Evolutionary conservation across 176 grass and related monocot species (phyloP).

Genomic region (Alloteropsis semialata): DNA sequence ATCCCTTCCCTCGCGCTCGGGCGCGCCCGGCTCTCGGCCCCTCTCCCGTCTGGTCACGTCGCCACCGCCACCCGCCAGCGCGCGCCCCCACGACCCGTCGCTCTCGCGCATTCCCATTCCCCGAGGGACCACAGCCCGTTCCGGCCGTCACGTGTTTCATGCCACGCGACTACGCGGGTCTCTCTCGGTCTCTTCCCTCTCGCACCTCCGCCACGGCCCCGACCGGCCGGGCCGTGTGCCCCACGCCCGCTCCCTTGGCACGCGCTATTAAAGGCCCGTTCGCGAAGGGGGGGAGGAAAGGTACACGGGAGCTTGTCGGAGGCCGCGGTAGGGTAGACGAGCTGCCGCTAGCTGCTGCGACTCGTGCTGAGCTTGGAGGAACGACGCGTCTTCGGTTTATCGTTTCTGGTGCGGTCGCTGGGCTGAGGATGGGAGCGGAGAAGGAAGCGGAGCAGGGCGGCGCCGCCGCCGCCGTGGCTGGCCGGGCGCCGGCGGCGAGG

Average conservation of each 20-base stretch:
- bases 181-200: background rate
- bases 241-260: slow-evolving; percentile 3
- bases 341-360: background rate
- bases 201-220: background rate
- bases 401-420: background rate
- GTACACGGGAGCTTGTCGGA: background rate
- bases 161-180: background rate
- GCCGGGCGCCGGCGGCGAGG: background rate
- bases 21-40: background rate
- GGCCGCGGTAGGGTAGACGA: background rate
- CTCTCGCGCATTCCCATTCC: background rate
- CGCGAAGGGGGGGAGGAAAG: background rate
- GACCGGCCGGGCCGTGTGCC: background rate
- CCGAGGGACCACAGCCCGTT: background rate
- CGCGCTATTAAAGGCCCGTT: slow-evolving; percentile 4
- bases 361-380: background rate
- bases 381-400: background rate
- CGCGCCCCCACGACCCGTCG: background rate
- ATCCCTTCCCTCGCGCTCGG: background rate
- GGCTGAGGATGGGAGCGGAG: background rate
- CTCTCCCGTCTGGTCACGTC: background rate
- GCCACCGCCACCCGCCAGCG: background rate
- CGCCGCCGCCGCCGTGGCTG: background rate
- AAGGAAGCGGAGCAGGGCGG: background rate
- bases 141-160: slow-evolving; percentile 40